These are phyloP conservation scores for Raffaelea deltoideospora DNA, from an alignment of 2,329 filamentous ascomycete species.

Conservation along the genomic window DNA sequence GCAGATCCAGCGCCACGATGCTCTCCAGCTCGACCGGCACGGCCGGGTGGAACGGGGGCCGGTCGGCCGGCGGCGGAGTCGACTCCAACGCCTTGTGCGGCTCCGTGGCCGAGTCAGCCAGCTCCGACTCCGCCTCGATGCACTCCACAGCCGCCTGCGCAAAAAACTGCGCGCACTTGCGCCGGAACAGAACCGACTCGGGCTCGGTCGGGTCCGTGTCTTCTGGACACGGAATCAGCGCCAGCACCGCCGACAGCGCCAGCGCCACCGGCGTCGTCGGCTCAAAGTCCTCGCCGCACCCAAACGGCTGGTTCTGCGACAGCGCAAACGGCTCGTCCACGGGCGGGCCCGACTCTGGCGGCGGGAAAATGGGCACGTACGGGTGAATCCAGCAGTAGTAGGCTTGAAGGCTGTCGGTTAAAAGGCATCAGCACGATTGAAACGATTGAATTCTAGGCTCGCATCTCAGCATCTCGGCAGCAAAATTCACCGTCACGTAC, in stretches of 20 bases:
- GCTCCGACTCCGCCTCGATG: slow-evolving; percentile 31
- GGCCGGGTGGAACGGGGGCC: slow-evolving; percentile 26
- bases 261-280: slow-evolving; percentile 27
- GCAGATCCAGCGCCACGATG: slow-evolving; percentile 29
- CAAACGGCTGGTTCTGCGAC: slow-evolving; percentile 20
- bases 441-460: too few relatives aligned
- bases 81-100: slow-evolving; percentile 27
- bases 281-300: slow-evolving; percentile 19
- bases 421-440: too few relatives aligned
- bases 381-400: slow-evolving; percentile 38
- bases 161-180: slow-evolving; percentile 32
- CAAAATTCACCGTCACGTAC: slow-evolving; percentile 14
- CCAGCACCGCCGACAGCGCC: slow-evolving; percentile 31
- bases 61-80: slow-evolving; percentile 9
- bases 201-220: slow-evolving; percentile 19
- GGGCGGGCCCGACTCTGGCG: slow-evolving; percentile 18
- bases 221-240: slow-evolving; percentile 29
- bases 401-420: slow-evolving; percentile 26
- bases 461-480: too few relatives aligned
- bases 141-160: slow-evolving; percentile 31
- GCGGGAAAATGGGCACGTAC: slow-evolving; percentile 32
- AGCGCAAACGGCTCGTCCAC: slow-evolving; percentile 18
- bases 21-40: slow-evolving; percentile 30
- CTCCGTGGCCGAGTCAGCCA: slow-evolving; percentile 27
- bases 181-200: slow-evolving; percentile 26